phyloP scores from a whole-genome alignment of 306 rosid species.

The Herpetospermum pedunculosum region DNA sequence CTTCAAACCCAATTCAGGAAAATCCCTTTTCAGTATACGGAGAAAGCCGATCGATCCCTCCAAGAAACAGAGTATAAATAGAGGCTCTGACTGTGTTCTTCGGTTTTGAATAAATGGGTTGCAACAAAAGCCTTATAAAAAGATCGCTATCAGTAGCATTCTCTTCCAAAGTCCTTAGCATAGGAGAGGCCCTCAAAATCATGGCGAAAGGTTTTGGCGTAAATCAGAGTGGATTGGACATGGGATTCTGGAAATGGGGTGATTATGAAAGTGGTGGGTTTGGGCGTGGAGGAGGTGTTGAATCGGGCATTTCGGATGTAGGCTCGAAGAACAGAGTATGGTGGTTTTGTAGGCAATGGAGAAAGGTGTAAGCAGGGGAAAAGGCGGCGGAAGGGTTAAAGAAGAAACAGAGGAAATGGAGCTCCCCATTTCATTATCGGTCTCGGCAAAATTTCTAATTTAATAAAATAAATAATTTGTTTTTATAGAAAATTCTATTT shows the following conservation, averaged over 20 bases:
- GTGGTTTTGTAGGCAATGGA: neutral
- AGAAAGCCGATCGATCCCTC: constrained; percentile 26
- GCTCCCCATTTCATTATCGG: too few relatives aligned
- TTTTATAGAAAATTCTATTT: too few relatives aligned
- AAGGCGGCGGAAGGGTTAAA: neutral
- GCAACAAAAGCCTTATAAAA: constrained; percentile 18
- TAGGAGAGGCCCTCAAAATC: constrained; percentile 29
- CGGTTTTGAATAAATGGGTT: constrained; percentile 22
- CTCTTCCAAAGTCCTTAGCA: constrained; percentile 24
- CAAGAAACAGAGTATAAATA: constrained; percentile 40
- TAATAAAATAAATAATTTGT: too few relatives aligned
- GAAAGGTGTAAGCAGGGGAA: neutral
- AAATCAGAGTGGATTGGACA: constrained; percentile 19
- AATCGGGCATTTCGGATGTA: constrained; percentile 31
- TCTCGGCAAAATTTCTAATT: too few relatives aligned
- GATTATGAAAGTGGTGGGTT: constrained; percentile 26
- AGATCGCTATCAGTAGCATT: constrained; percentile 40
- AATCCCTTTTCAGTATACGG: constrained; percentile 23
- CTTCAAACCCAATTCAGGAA: constrained; percentile 44
- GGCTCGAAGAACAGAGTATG: constrained; percentile 16
- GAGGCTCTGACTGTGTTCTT: constrained; percentile 42
- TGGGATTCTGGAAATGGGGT: constrained; percentile 19
- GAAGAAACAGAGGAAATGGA: too few relatives aligned
- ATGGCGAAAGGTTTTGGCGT: constrained; percentile 16
- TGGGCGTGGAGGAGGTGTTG: constrained; percentile 18